phyloP scores from a whole-genome alignment of 768 basidiomycete genomes.

The Lentinula guzmanii region DNA sequence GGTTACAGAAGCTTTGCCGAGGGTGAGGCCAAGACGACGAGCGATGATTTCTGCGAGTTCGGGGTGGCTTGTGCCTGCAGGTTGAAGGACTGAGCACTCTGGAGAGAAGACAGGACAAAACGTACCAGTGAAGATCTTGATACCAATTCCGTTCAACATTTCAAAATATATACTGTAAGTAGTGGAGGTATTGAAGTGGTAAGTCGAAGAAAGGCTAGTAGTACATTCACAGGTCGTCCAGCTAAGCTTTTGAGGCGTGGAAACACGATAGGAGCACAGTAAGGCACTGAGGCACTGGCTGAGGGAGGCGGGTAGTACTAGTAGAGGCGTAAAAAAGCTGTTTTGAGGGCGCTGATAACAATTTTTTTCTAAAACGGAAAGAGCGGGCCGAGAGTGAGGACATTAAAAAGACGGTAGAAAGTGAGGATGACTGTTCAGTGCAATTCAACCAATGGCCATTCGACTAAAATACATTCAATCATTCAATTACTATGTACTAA shows the following conservation, averaged over 20 bases:
- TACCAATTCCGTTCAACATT: constrained; percentile 52
- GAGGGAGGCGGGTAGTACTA: neutral
- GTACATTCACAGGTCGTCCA: neutral
- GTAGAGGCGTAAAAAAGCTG: neutral
- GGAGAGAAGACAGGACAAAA: constrained; percentile 3
- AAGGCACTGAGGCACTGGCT: neutral
- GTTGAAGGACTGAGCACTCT: constrained; percentile 20
- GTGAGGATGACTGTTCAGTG: too few relatives aligned
- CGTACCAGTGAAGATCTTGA: constrained; percentile 53
- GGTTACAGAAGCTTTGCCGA: constrained; percentile 84
- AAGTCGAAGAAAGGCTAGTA: neutral
- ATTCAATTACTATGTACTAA: too few relatives aligned
- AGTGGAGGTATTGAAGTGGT: neutral
- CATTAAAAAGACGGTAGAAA: too few relatives aligned
- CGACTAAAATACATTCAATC: too few relatives aligned
- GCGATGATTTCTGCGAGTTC: constrained; percentile 93
- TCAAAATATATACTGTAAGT: neutral
- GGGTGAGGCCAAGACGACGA: constrained; percentile 81
- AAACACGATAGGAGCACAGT: neutral
- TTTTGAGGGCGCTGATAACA: neutral
- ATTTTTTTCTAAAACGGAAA: neutral
- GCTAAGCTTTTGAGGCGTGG: neutral
- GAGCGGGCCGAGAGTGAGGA: neutral
- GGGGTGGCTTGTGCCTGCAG: constrained; percentile 84
- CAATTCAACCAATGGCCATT: too few relatives aligned